Conservation (phyloP, 83 land plant genomes). For the Picea abies region DNA sequence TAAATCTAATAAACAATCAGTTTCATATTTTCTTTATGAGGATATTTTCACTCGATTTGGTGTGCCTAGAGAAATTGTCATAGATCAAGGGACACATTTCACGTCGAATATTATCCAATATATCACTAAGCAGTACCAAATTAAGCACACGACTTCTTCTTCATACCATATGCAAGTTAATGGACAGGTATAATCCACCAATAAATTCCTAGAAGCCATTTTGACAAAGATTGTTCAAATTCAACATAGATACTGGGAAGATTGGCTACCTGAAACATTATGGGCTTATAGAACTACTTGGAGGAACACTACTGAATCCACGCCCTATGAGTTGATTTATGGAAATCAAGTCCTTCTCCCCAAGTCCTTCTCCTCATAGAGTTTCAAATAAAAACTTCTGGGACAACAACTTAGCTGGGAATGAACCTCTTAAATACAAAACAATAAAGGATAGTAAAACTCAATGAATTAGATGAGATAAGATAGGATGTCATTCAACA, state of each 20-base stretch:
- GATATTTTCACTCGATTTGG: neutral
- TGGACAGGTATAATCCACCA: no score
- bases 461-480: neutral
- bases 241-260: neutral
- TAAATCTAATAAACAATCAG: no score
- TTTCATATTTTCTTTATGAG: neutral
- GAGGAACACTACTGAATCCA: neutral
- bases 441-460: neutral
- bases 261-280: neutral
- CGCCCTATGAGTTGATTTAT: neutral
- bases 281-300: neutral
- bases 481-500: neutral
- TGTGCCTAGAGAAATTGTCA: neutral
- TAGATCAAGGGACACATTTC: neutral
- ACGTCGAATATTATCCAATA: neutral
- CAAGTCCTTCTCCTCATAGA: neutral
- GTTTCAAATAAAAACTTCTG: neutral
- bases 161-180: neutral
- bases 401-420: neutral
- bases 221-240: no score
- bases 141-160: neutral
- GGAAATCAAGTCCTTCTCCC: neutral
- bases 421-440: neutral
- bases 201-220: no score
- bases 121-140: neutral